Evolutionary conservation across 2,329 filamentous ascomycete genomes (phyloP).

Genomic region (Fusarium albidum): DNA sequence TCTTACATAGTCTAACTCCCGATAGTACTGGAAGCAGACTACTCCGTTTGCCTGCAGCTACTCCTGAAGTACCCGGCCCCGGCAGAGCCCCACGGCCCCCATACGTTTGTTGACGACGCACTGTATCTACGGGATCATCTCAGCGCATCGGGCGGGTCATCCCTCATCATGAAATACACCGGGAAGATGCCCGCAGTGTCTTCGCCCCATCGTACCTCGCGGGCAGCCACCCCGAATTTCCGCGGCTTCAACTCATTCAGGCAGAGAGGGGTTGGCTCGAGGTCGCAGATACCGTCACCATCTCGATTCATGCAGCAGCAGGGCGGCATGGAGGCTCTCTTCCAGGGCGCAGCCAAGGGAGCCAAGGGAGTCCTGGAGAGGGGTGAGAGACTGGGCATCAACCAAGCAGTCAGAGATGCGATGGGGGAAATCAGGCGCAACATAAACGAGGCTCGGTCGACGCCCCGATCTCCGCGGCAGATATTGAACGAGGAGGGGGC

Average conservation of each 20-base stretch:
- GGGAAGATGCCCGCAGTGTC: conserved; percentile 56
- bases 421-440: conserved; percentile 82
- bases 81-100: conserved; percentile 67
- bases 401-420: conserved; percentile 81
- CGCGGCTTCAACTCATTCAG: conserved; percentile 48
- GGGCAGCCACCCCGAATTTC: conserved; percentile 47
- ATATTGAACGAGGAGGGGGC: conserved; percentile 47
- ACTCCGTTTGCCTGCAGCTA: conserved; percentile 82
- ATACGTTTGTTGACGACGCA: conserved; percentile 87
- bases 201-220: conserved; percentile 35
- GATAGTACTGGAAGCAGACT: conserved; percentile 83
- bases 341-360: conserved; percentile 80
- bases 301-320: conserved; percentile 64
- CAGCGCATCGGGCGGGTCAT: conserved; percentile 66
- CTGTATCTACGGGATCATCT: conserved; percentile 75
- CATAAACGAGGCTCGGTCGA: conserved; percentile 66
- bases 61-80: conserved; percentile 85
- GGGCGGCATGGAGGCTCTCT: conserved; percentile 71
- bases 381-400: conserved; percentile 80
- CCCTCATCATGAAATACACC: conserved; percentile 77
- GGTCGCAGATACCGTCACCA: conserved; percentile 57
- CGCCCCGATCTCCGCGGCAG: conserved; percentile 48
- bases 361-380: conserved; percentile 78
- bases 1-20: conserved; percentile 34
- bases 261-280: conserved; percentile 50